These are phyloP conservation scores for Calonectria naviculata DNA, from an alignment of 2,329 filamentous ascomycete genomes.

Conservation along the genomic window DNA sequence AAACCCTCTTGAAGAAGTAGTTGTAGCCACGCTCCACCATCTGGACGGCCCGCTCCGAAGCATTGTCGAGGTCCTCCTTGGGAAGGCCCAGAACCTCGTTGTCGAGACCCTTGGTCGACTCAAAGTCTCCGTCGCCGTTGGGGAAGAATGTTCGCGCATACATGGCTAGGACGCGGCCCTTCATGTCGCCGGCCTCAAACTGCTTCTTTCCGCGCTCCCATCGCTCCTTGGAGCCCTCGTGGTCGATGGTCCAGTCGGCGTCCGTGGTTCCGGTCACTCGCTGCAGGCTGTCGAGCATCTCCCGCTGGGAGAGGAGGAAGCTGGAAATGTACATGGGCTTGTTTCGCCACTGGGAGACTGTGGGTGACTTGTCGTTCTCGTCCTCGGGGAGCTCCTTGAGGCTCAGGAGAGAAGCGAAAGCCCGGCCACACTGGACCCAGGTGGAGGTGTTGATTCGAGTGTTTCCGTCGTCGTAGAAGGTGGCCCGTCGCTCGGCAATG, in stretches of 20 bases:
- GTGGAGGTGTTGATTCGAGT: slow-evolving; percentile 68
- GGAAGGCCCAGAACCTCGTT: slow-evolving; percentile 69
- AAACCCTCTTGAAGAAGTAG: slow-evolving; percentile 30
- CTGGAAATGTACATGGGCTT: slow-evolving; percentile 62
- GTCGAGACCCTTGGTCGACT: slow-evolving; percentile 45
- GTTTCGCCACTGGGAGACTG: slow-evolving; percentile 52
- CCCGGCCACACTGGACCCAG: slow-evolving; percentile 67
- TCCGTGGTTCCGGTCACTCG: slow-evolving; percentile 68
- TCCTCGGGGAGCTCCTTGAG: slow-evolving; percentile 58
- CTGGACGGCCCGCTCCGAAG: slow-evolving; percentile 60
- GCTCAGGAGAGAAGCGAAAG: slow-evolving; percentile 61
- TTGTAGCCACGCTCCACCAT: slow-evolving; percentile 44
- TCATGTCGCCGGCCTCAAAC: slow-evolving; percentile 52
- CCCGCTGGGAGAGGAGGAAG: slow-evolving; percentile 69
- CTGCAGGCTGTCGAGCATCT: slow-evolving; percentile 72
- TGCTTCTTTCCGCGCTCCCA: slow-evolving; percentile 58
- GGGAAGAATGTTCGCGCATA: slow-evolving; percentile 67
- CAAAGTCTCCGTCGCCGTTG: slow-evolving; percentile 53
- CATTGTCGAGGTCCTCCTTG: slow-evolving; percentile 68
- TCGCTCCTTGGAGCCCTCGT: slow-evolving; percentile 59
- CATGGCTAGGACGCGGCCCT: slow-evolving; percentile 61
- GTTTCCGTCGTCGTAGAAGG: slow-evolving; percentile 67
- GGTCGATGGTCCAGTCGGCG: slow-evolving; percentile 59
- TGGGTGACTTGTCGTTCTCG: slow-evolving; percentile 42
- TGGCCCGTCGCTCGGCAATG: slow-evolving; percentile 53